Evolutionary conservation across 2,329 filamentous ascomycete species (phyloP).

Genomic region (Pezicula carpinea): DNA sequence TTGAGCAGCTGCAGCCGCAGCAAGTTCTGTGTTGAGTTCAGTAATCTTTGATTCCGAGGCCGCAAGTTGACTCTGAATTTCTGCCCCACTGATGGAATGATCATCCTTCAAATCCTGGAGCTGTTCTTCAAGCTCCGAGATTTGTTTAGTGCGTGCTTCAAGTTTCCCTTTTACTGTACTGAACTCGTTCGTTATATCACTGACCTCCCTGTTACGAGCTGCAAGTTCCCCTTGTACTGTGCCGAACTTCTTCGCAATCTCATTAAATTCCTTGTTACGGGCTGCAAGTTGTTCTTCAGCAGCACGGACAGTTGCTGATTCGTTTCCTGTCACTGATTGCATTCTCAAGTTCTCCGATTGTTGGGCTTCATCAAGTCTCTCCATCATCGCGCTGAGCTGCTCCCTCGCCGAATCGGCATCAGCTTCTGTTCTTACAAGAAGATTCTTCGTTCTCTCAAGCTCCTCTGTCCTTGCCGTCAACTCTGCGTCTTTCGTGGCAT

Average conservation of each 20-base stretch:
- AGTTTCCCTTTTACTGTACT: slow-evolving; percentile 19
- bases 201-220: slow-evolving; percentile 2
- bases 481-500: slow-evolving; percentile 63
- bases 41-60: slow-evolving; percentile 23
- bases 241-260: slow-evolving; percentile 1
- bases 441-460: slow-evolving; percentile 38
- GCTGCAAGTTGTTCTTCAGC: slow-evolving; percentile 1
- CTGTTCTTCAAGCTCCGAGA: slow-evolving; percentile 27
- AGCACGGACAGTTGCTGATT: slow-evolving; percentile 16
- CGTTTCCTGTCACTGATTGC: slow-evolving; percentile 17
- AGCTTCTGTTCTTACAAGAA: slow-evolving; percentile 29
- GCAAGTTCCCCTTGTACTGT: slow-evolving; percentile 5
- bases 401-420: slow-evolving; percentile 27
- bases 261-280: background rate
- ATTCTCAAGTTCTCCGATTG: slow-evolving; percentile 18
- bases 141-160: slow-evolving; percentile 23
- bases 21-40: slow-evolving; percentile 19
- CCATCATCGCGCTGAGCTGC: slow-evolving; percentile 27
- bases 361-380: slow-evolving; percentile 28
- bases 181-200: slow-evolving; percentile 8
- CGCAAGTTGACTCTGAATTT: slow-evolving; percentile 23
- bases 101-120: slow-evolving; percentile 26
- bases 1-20: slow-evolving; percentile 18
- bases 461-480: slow-evolving; percentile 54
- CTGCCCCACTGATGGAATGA: slow-evolving; percentile 21